Base-by-base conservation (phyloP, 495 filamentous ascomycete species). In the Penicillium paxilli region DNA sequence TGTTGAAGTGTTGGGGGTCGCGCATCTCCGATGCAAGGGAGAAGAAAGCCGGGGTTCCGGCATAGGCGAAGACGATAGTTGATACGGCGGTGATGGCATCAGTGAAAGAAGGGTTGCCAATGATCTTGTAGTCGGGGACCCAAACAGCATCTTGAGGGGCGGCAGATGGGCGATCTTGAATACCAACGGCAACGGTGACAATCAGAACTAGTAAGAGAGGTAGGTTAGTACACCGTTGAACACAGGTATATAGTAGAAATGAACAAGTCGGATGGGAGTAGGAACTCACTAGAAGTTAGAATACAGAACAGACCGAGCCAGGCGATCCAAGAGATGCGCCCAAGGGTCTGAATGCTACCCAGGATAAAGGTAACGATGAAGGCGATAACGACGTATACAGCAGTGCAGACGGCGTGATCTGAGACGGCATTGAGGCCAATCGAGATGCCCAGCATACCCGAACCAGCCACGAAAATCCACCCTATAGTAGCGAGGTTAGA, bases 1-100 rank as follows among this genome's bases (percentile, higher is more conserved):
- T 81, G 42, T 69, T 68, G 58, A 78, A 88, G 48, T 86, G 79
- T 16, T 60, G 58, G 0, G 86, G 87, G 0, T 83, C 80, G 56
- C 85, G 83, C 82, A 91, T 87, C 67, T 91, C 88, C 32, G 84
- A 80, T 60, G 84, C 85, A 65, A 92, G 87, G 20, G 76, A 78
- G 73, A 91, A 89, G 78, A 77, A 87, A 61, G 69, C 86, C 48
- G 80, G 86, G 58, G 73, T 87, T 55, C 82, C 88, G 16, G 72
- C 62, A 71, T 63, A 77, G 20, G 88, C 87, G 58, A 91, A 88
- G 51, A 87, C 74, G 25, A 91, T 83, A 60, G 89, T 85, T 19
- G 81, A 80, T 20, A 89, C 75, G 11, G 85, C 83, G 26, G 85
- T 78, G 54, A 90, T 70, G 23, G 65, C 72, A 20, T 69, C 59